These are phyloP conservation scores for Chalciporus pseudorubinellus DNA, from an alignment of 768 basidiomycete species.

Conservation along the genomic window DNA sequence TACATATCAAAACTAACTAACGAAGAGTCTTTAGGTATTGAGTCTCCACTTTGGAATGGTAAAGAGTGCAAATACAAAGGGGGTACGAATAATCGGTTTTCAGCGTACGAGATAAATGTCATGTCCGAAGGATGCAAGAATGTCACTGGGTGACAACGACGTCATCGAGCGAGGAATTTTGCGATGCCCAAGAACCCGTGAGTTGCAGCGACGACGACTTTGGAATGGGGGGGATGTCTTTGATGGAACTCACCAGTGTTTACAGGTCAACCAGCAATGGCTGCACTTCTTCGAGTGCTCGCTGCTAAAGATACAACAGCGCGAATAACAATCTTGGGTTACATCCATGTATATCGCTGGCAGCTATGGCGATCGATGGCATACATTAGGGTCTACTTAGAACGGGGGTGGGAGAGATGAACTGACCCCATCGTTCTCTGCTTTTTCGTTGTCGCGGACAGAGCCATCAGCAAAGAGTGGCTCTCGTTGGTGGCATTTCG, in stretches of 20 bases:
- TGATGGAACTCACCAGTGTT: conserved; percentile 20
- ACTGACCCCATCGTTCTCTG: conserved; percentile 18
- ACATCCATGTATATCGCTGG: conserved; percentile 26
- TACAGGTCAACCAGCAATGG: conserved; percentile 30
- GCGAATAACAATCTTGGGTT: conserved; percentile 32
- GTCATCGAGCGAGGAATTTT: conserved; percentile 14
- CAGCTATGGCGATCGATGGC: conserved; percentile 4
- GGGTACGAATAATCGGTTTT: not conserved
- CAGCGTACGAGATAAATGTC: not conserved
- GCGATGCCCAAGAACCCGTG: conserved; percentile 8
- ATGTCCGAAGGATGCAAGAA: conserved; percentile 3
- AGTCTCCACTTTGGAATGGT: too few relatives aligned
- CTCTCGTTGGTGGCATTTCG: conserved; percentile 25
- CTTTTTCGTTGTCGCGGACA: conserved; percentile 18
- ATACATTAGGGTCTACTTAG: not conserved
- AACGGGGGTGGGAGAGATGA: not conserved
- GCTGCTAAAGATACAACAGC: conserved; percentile 28
- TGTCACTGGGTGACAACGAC: not conserved
- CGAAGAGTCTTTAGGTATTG: not conserved
- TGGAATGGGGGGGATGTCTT: not conserved
- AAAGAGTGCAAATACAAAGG: not conserved
- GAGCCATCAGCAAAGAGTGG: conserved; percentile 25
- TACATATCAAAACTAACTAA: not conserved
- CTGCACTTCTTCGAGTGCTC: conserved; percentile 26
- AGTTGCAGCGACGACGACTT: not conserved